Base-by-base conservation (phyloP, 164 flowering plant species). In the Berberis vulgaris region DNA sequence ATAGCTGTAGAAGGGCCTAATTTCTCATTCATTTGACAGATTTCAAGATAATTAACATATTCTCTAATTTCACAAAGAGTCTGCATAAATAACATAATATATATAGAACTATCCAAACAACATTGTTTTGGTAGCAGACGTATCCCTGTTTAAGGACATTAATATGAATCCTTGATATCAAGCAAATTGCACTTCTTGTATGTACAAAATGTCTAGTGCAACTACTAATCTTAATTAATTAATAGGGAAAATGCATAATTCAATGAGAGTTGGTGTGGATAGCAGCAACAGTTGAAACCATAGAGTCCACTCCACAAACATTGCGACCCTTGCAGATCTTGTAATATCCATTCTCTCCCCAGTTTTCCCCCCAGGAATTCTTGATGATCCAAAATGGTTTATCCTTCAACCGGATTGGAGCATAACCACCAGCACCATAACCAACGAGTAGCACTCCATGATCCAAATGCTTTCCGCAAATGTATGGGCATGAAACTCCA, bases 291-390 rank as follows among this genome's bases (percentile, higher is more conserved):
- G 87, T 76, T 0, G 98, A 93, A 56, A 93, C 98, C 97, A 93
- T 85, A 62, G 97, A 84, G 63, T 88, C 97, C 6, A 93, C 92
- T 0, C 98, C 98, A 66, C 98, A 90, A 11, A 86, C 46, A 60
- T 90, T 83, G 67, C 73, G 86, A 54, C 98, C 98, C 69, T 81
- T 86, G 87, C 98, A 93, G 73, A 93, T 85, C 66, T 87, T 86
- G 83, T 93, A 93, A 75, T 74, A 93, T 5, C 98, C 98, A 0
- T 79, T 66, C 80, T 93, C 98, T 50, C 98, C 98, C 98, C 98
- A 92, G 53, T 1, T 75, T 57, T 72, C 86, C n/a, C 98, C 98
- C 96, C 98, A 91, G 0, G 98, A 91, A 71, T 91, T 91, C 93
- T 91, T 91, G 6, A 91, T 83, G 78, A 91, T 86, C 98, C 97